A percentile compares a stretch with the other conserved stretches of the same genome.
Conservation (phyloP, 305 asterid species). For the Solanum hybrid region DNA sequence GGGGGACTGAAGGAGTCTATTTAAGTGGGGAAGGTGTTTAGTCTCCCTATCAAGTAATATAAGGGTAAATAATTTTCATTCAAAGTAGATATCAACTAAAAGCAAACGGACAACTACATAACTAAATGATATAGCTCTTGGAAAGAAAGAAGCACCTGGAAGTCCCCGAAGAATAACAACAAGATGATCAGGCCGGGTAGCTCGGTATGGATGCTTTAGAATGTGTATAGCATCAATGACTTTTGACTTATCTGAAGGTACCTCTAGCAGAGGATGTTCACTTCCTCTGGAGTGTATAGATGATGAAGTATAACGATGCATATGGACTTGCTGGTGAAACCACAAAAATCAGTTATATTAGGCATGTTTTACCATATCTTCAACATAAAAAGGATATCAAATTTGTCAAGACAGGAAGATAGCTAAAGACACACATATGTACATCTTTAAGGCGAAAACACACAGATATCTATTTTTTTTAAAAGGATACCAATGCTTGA, state of each 20-base stretch:
- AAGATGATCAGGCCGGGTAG: constrained; percentile 83
- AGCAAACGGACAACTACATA: neutral
- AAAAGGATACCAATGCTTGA: neutral
- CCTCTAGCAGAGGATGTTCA: constrained; percentile 33
- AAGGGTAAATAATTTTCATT: neutral
- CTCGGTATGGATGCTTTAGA: constrained; percentile 80
- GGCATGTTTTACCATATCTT: neutral
- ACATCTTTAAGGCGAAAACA: neutral
- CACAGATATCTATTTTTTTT: neutral
- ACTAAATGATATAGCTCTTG: neutral
- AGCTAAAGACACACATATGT: neutral
- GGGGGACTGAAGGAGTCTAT: neutral
- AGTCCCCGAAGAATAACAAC: constrained; percentile 90
- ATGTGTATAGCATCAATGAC: constrained; percentile 69
- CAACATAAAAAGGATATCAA: neutral
- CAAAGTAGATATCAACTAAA: neutral
- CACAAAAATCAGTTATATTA: neutral
- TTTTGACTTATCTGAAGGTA: constrained; percentile 43
- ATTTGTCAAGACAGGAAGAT: neutral
- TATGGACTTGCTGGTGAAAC: constrained; percentile 36
- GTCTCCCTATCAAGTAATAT: neutral
- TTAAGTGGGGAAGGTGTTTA: neutral
- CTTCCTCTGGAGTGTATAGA: constrained; percentile 34
- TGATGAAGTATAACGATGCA: constrained; percentile 32
- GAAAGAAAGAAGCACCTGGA: constrained; percentile 49